Conservation (phyloP, 768 basidiomycete genomes). For the Sutorius australiensis region DNA sequence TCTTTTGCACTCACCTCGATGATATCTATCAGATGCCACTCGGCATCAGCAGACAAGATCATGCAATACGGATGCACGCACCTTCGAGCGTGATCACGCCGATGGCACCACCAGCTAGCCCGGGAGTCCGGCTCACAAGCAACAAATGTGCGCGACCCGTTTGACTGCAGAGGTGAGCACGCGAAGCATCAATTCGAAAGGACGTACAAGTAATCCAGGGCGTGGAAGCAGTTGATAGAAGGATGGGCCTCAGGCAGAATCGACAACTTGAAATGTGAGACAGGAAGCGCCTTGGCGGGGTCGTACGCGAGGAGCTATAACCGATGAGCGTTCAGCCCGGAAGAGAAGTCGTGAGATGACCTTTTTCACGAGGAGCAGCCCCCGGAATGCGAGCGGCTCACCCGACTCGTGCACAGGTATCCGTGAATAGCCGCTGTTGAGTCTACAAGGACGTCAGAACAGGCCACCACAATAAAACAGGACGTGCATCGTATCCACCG, state of each 20-base stretch:
- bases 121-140: constrained; percentile 81
- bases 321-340: too few relatives aligned
- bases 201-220: constrained; percentile 83
- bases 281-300: constrained; percentile 70
- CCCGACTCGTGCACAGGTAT: too few relatives aligned
- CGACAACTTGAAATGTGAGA: constrained; percentile 71
- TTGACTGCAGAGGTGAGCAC: constrained; percentile 73
- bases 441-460: too few relatives aligned
- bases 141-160: constrained; percentile 92
- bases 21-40: constrained; percentile 47
- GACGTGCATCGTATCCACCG: too few relatives aligned
- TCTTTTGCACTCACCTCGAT: constrained; percentile 52
- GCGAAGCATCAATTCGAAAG: background rate
- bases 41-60: background rate
- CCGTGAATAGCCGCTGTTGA: too few relatives aligned
- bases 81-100: constrained; percentile 91
- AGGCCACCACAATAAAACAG: too few relatives aligned
- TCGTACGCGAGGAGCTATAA: constrained; percentile 82
- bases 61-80: constrained; percentile 19
- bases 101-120: constrained; percentile 75
- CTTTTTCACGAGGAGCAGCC: too few relatives aligned
- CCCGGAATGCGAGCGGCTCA: too few relatives aligned
- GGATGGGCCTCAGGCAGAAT: constrained; percentile 88
- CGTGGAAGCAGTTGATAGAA: constrained; percentile 91
- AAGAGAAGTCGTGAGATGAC: too few relatives aligned